phyloP scores from a whole-genome alignment of 2,329 filamentous ascomycete species.

The Aureobasidium leucospermi region DNA sequence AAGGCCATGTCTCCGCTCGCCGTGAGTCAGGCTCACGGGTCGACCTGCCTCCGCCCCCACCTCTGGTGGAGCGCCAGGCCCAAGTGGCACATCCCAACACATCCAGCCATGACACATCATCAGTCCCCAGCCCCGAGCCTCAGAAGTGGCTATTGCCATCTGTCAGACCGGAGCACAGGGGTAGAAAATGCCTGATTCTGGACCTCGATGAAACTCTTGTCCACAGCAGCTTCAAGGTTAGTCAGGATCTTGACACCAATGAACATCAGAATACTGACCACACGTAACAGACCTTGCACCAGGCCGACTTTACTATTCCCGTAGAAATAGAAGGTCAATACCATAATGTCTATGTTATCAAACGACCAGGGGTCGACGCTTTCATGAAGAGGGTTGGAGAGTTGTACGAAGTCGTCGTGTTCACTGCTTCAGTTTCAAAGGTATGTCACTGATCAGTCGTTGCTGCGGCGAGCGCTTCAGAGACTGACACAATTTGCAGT shows the following conservation, averaged over 20 bases:
- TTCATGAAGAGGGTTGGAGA: slow-evolving; percentile 99
- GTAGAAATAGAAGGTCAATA: slow-evolving; percentile 99
- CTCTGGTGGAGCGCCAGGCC: slow-evolving; percentile 39
- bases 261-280: neutral
- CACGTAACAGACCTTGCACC: slow-evolving; percentile 78
- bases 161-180: slow-evolving; percentile 68
- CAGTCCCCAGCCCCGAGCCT: slow-evolving; percentile 38
- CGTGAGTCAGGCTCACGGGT: slow-evolving; percentile 32
- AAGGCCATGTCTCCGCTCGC: slow-evolving; percentile 21
- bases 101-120: slow-evolving; percentile 22
- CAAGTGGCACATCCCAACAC: slow-evolving; percentile 15
- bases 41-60: slow-evolving; percentile 51
- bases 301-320: slow-evolving; percentile 97
- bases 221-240: slow-evolving; percentile 96
- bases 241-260: slow-evolving; percentile 17
- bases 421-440: slow-evolving; percentile 97
- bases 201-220: slow-evolving; percentile 96
- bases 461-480: neutral
- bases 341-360: slow-evolving; percentile 99
- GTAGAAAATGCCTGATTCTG: slow-evolving; percentile 87
- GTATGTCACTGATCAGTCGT: slow-evolving; percentile 38
- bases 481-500: slow-evolving; percentile 45
- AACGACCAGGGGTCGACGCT: slow-evolving; percentile 93
- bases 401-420: slow-evolving; percentile 96
- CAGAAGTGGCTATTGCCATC: slow-evolving; percentile 75